phyloP scores from a whole-genome alignment of 129 eudicot genomes.

The Pittosporum tobira region DNA sequence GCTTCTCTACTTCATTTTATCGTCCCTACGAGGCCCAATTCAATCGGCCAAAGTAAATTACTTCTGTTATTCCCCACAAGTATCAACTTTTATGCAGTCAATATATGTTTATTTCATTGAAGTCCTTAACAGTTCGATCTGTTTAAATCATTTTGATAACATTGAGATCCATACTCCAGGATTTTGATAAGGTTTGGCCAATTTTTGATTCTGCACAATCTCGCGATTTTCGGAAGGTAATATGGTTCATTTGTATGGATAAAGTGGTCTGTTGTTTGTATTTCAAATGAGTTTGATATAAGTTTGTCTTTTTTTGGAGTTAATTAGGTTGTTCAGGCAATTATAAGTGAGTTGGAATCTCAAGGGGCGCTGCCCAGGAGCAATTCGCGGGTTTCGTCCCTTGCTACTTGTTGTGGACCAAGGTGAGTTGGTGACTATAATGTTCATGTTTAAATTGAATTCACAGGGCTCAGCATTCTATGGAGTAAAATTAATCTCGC shows the following conservation, averaged over 20 bases:
- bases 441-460: slow-evolving; percentile 5
- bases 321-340: slow-evolving; percentile 77
- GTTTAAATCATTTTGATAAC: slow-evolving; percentile 12
- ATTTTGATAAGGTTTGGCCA: slow-evolving; percentile 92
- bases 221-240: slow-evolving; percentile 90
- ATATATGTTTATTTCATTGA: slow-evolving; percentile 9
- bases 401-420: slow-evolving; percentile 98
- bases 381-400: slow-evolving; percentile 96
- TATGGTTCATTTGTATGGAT: slow-evolving; percentile 6
- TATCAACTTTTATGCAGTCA: not conserved
- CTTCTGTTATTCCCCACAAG: slow-evolving; percentile 8
- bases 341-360: slow-evolving; percentile 88
- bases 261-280: not conserved
- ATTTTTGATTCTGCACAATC: slow-evolving; percentile 89
- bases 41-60: slow-evolving; percentile 52
- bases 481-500: no score
- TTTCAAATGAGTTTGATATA: slow-evolving; percentile 9
- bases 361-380: slow-evolving; percentile 98
- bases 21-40: slow-evolving; percentile 86
- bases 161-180: slow-evolving; percentile 46
- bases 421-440: slow-evolving; percentile 51
- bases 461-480: no score
- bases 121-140: slow-evolving; percentile 10
- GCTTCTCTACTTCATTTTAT: slow-evolving; percentile 83
- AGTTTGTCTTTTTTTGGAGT: not conserved